Evolutionary conservation across 2,329 filamentous ascomycete species (phyloP).

Genomic region (Berkeleyomyces rouxiae): DNA sequence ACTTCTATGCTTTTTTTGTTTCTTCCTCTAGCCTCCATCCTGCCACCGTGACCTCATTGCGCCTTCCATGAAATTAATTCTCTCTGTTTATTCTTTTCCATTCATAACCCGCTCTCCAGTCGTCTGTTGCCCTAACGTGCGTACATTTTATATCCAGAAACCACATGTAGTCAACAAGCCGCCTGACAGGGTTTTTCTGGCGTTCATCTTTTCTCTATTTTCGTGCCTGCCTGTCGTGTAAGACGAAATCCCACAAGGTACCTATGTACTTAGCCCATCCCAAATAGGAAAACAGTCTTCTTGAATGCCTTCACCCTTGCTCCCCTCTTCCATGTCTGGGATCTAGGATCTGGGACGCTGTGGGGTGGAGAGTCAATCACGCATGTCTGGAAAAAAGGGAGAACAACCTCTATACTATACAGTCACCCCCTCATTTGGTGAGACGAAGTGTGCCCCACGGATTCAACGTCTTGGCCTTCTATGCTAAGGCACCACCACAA

Average conservation of each 20-base stretch:
- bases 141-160: background rate
- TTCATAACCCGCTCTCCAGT: background rate
- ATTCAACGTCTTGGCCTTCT: background rate
- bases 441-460: background rate
- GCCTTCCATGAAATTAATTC: background rate
- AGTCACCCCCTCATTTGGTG: background rate
- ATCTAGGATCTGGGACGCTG: background rate
- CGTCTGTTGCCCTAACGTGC: background rate
- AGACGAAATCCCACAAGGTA: background rate
- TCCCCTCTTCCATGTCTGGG: background rate
- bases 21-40: background rate
- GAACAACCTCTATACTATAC: background rate
- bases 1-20: background rate
- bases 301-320: background rate
- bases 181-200: background rate
- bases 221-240: background rate
- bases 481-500: background rate
- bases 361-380: background rate
- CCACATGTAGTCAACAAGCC: background rate
- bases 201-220: background rate
- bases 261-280: background rate
- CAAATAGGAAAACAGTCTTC: slow-evolving; percentile 2
- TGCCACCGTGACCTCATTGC: background rate
- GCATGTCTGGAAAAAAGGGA: background rate
- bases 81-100: background rate